These are phyloP conservation scores for Cornus controversa DNA, from an alignment of 148 eudicot genomes.

Conservation along the genomic window DNA sequence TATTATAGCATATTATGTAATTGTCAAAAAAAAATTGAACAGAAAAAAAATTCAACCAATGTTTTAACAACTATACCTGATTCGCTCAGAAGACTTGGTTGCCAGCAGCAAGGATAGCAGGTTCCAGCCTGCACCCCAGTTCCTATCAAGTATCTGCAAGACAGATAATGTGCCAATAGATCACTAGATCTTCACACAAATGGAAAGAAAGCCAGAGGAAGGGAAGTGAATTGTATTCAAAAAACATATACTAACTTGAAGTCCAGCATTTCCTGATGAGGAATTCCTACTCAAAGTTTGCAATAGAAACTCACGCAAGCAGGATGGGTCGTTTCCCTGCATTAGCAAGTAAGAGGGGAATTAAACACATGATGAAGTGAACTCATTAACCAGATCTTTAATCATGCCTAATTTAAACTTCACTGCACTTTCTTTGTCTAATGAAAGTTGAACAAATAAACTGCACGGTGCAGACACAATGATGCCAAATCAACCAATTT, in stretches of 20 bases:
- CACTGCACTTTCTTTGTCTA: neutral
- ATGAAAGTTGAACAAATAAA: neutral
- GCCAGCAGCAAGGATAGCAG: slow-evolving; percentile 81
- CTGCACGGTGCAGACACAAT: neutral
- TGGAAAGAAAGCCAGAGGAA: neutral
- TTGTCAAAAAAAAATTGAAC: neutral
- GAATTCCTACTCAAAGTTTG: slow-evolving; percentile 56
- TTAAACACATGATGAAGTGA: neutral
- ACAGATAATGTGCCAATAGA: slow-evolving; percentile 13
- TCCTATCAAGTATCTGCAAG: slow-evolving; percentile 87
- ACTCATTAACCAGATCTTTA: neutral
- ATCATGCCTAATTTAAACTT: neutral
- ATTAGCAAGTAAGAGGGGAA: slow-evolving; percentile 7
- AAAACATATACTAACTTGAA: slow-evolving; percentile 56
- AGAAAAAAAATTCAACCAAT: neutral
- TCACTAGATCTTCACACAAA: slow-evolving; percentile 14
- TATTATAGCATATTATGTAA: neutral
- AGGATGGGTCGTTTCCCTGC: slow-evolving; percentile 87
- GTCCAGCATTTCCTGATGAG: slow-evolving; percentile 76
- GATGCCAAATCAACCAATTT: no score
- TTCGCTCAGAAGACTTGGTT: slow-evolving; percentile 72
- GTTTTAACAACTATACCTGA: slow-evolving; percentile 46
- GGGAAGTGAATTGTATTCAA: neutral
- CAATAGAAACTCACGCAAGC: slow-evolving; percentile 90
- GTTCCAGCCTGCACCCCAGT: slow-evolving; percentile 99